Evolutionary conservation across 305 asterid species (phyloP).

Genomic region (Fraxinus nigra): DNA sequence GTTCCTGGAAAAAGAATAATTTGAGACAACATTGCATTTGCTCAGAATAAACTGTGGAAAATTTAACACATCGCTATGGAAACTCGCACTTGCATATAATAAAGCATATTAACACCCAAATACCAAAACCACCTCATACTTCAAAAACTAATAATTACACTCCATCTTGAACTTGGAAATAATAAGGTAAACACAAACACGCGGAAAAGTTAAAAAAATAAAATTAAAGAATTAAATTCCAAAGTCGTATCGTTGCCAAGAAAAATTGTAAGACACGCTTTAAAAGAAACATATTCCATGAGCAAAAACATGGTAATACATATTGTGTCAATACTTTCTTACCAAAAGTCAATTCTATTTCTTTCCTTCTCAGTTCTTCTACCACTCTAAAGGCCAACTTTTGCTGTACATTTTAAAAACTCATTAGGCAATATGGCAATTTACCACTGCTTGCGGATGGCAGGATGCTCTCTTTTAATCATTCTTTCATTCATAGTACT

Average conservation of each 20-base stretch:
- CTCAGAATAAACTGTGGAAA: constrained; percentile 1
- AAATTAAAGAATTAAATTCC: not conserved
- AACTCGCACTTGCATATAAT: constrained; percentile 13
- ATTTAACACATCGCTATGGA: constrained; percentile 21
- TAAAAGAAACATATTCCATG: not conserved
- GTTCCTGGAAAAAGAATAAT: constrained; percentile 57
- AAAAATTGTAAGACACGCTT: not conserved
- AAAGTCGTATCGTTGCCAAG: not conserved
- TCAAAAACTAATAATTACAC: constrained; percentile 16
- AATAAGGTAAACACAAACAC: not conserved
- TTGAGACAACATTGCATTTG: constrained; percentile 22
- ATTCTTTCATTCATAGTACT: not conserved
- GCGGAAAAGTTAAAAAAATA: not conserved
- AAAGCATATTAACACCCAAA: constrained; percentile 10
- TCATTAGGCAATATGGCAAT: not conserved
- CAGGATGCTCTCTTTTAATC: not conserved
- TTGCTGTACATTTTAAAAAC: not conserved
- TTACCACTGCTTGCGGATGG: not conserved
- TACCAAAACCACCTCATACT: constrained; percentile 5
- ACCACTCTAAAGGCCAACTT: not conserved
- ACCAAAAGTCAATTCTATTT: not conserved
- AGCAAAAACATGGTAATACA: not conserved
- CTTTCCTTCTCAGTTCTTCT: not conserved
- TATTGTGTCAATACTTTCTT: not conserved
- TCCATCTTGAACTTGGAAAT: not conserved